Percentiles rank a stretch among this genome's conserved stretches.
These are phyloP conservation scores for Chrysosporium keratinophilum DNA, from an alignment of 2,329 filamentous ascomycete species.

Conservation along the genomic window DNA sequence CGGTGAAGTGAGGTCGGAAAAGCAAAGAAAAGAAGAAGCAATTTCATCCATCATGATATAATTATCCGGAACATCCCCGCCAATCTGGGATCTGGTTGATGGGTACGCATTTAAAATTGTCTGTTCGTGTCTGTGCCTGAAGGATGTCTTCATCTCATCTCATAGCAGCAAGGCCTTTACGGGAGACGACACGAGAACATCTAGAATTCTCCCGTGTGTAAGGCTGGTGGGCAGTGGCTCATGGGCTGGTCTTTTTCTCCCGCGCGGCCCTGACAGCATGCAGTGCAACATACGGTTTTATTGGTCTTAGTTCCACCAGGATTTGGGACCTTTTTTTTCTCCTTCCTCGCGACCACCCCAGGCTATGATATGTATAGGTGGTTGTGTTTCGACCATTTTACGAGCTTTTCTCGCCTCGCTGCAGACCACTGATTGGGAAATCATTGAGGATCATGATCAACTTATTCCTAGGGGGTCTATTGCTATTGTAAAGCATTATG, in stretches of 20 bases:
- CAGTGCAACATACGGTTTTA: constrained; percentile 3
- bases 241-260: neutral
- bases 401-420: neutral
- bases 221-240: neutral
- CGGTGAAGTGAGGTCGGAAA: neutral
- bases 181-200: neutral
- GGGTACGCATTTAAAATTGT: neutral
- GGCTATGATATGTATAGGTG: neutral
- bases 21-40: neutral
- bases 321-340: neutral
- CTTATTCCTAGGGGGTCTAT: no score
- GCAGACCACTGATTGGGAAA: no score
- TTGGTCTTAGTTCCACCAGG: neutral
- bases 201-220: constrained; percentile 1
- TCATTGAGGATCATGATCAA: no score
- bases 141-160: neutral
- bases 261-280: constrained; percentile 6
- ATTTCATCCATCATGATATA: neutral
- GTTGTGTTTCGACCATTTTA: neutral
- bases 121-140: neutral
- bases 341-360: neutral
- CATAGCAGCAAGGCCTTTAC: neutral
- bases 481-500: no score
- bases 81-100: neutral
- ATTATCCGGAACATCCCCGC: neutral